Base-by-base conservation (phyloP, 352 stramenopile genomes). In the Globisporangium heterothallicum region DNA sequence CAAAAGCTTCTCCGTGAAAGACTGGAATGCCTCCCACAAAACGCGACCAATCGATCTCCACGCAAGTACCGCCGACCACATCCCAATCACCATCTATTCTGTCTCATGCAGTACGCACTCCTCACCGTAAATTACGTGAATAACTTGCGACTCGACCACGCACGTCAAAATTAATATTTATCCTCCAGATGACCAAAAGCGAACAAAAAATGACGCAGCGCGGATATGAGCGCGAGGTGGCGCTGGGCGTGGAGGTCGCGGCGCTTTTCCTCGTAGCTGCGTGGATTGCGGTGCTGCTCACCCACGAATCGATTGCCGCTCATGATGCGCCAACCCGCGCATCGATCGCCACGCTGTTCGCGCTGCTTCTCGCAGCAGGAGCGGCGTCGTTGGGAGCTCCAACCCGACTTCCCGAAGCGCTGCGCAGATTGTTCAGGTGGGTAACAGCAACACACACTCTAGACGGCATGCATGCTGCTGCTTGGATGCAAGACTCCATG, bases 341-440 rank as follows among this genome's bases (percentile, higher is more conserved):
- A 30, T n/a, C 49, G 35, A 40, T 60, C 4, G 36, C 16, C 3
- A n/a, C 22, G 4, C 45, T 60, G 8, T 13, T n/a, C 18, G 6
- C 48, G 19, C 27, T 60, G 53, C 27, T 60, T 12, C 12, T 30
- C 6, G 27, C 22, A 22, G 38, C 36, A 10, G 21, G 27, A 13
- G 16, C 22, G 0, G 30, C 22, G 8, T 29, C 53, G 21, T 30
- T 55, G 7, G 19, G 49, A 16, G 26, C 21, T 42, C 53, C 45
- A 18, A 10, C 18, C 5, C 45, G 36, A 18, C 12, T 59, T 26
- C 29, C 50, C 19, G 42, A 41, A 41, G 12, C 49, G 29, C 38
- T 55, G n/a, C 38, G 22, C 19, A 38, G 27, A 10, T 6, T 24
- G 38, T 54, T 53, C 53, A 49, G 53, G 53, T 60, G 27, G n/a